Base-by-base conservation (phyloP, 2,329 filamentous ascomycete species). In the Talaromyces marneffei region DNA sequence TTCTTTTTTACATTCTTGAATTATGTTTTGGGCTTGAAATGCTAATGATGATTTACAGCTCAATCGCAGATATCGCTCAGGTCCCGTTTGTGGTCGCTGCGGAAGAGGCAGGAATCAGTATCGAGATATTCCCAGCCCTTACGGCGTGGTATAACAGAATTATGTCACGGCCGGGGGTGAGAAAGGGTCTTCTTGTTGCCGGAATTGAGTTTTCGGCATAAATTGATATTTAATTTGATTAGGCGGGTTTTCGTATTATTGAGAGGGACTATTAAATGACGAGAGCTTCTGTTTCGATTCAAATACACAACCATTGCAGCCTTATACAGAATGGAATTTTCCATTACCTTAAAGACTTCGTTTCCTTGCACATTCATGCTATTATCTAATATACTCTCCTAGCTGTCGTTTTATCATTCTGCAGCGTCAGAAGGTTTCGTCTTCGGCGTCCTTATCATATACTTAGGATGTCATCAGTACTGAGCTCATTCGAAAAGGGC, bases 81-180 rank as follows among this genome's bases (percentile, higher is more conserved):
- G 40, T 56, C 6, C 53, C 53, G 25, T 39, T 40, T 23, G 33
- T 56, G 23, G 53, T 56, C 27, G 37, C 53, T n/a, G 53, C 53
- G 27, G 53, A 56, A 42, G 53, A 56, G 20, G 53, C 53, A 10
- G 53, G 53, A 8, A 14, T 56, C 8, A 29, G 20, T 40, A 56
- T 56, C n/a, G 53, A 56, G 20, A 35, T 35, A 29, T 56, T 56
- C 12, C 35, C 53, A 14, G 16, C 8, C 27, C 20, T 56, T 23
- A 42, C 37, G 8, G 33, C 53, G 8, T 56, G 53, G 53, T 56
- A 56, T 56, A 23, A 56, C 9, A 56, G 20, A n/a, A n/a, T 56
- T 2, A 3, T 40, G 6, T 40, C 35, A 9, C n/a, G 48, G n/a
- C n/a, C 27, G 1, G 48, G n/a, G 6, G 48, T 52, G n/a, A 52